Base-by-base conservation (phyloP, 1,139 yeast genomes). In the Petasospora fabianii region DNA sequence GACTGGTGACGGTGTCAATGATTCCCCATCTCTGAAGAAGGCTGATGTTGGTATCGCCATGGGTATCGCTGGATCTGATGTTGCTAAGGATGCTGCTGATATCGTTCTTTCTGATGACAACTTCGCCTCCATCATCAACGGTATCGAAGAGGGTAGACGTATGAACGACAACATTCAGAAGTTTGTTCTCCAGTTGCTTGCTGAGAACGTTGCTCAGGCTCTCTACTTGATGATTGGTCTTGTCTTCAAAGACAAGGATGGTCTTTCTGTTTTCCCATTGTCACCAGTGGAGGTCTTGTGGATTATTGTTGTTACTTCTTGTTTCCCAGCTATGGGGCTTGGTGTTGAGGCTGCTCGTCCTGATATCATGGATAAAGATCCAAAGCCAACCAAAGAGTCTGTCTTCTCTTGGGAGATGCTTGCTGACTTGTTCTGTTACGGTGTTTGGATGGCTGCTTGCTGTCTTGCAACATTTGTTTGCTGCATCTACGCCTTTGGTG, bases 1-100 rank as follows among this genome's bases (percentile, higher is more conserved):
- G 94, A 84, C 95, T 30, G 95, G 94, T 51, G 94, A 84, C 60
- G 94, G 94, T 51, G 90, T 84, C 37, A 84, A 84, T 58, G 94
- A 84, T 59, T 83, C 92, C 4, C 95, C 94, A 15, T 77, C 87
- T 5, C 69, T 84, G 60, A 83, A 83, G 58, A 79, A 75, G 48
- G 85, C 94, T 1, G 92, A 84, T 61, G 87, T 84, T 41, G 94
- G 95, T 51, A 83, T 84, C 58, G 87, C 90, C n/a, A 83, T 83
- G 92, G 92, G 92, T 35, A 70, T 80, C 55, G 77, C 82, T 48
- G 92, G 90, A 11, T 80, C 87, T 11, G 92, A 83, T 61, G 90
- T 83, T 32, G 92, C 92, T 19, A 83, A 83, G 59, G 87, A 83
- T 56, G 87, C 87, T 3, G 74, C 86, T 17, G 92, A 83, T 58